These are phyloP conservation scores for Chaetomidium leptoderma DNA, from an alignment of 495 filamentous ascomycete genomes.

Conservation along the genomic window DNA sequence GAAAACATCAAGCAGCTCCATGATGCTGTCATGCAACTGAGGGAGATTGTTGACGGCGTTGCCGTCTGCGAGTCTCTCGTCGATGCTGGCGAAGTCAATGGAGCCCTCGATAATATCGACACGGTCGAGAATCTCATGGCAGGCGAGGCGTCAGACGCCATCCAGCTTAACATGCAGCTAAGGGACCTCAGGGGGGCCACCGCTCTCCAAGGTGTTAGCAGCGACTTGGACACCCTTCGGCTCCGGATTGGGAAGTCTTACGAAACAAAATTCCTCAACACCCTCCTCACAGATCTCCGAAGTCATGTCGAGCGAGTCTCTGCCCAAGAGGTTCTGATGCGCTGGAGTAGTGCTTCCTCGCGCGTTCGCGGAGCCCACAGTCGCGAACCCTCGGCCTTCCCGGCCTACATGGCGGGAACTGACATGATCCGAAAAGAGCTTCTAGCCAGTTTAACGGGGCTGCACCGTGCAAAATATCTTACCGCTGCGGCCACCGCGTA, in stretches of 20 bases:
- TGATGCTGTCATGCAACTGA: slow-evolving; percentile 76
- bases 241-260: slow-evolving; percentile 81
- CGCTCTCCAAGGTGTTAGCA: slow-evolving; percentile 73
- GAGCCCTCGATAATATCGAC: slow-evolving; percentile 71
- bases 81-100: slow-evolving; percentile 73
- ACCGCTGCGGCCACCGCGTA: slow-evolving; percentile 77
- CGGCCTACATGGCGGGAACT: slow-evolving; percentile 68
- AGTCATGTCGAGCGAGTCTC: slow-evolving; percentile 78
- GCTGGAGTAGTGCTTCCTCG: slow-evolving; percentile 59
- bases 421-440: slow-evolving; percentile 65
- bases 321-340: slow-evolving; percentile 64
- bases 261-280: slow-evolving; percentile 72
- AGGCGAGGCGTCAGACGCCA: slow-evolving; percentile 49
- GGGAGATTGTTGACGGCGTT: slow-evolving; percentile 70
- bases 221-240: slow-evolving; percentile 69
- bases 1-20: slow-evolving; percentile 83
- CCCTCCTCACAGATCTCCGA: slow-evolving; percentile 73
- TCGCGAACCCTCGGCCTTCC: slow-evolving; percentile 60
- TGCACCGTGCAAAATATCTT: slow-evolving; percentile 73
- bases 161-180: slow-evolving; percentile 28
- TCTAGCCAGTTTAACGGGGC: slow-evolving; percentile 63
- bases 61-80: slow-evolving; percentile 74
- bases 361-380: slow-evolving; percentile 58
- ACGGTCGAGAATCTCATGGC: slow-evolving; percentile 71
- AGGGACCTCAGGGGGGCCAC: slow-evolving; percentile 74